These are phyloP conservation scores for Candida awuae DNA, from an alignment of 805 yeast species.

Conservation along the genomic window DNA sequence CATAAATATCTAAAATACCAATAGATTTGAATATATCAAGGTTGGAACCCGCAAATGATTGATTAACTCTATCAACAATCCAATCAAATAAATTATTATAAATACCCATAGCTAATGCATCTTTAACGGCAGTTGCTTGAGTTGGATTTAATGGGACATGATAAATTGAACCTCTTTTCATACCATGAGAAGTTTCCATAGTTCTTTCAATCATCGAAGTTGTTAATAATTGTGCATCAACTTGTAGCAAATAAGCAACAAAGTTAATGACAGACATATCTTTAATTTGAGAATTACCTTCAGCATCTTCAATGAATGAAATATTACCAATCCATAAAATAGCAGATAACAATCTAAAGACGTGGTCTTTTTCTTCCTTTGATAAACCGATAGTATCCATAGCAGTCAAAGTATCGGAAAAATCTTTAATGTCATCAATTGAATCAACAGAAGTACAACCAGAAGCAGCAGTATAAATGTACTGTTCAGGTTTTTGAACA, in stretches of 20 bases:
- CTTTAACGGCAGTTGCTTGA: constrained; percentile 92
- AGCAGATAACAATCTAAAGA: constrained; percentile 76
- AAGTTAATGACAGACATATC: constrained; percentile 91
- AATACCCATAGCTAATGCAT: constrained; percentile 90
- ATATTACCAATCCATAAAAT: constrained; percentile 94
- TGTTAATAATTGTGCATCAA: constrained; percentile 56
- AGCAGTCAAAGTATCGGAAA: constrained; percentile 55
- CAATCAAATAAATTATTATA: constrained; percentile 91
- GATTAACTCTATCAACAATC: constrained; percentile 89
- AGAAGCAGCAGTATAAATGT: constrained; percentile 79
- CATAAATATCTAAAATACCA: constrained; percentile 92
- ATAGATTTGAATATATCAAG: constrained; percentile 47
- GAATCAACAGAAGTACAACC: constrained; percentile 82
- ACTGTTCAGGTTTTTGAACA: constrained; percentile 89
- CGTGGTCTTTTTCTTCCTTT: constrained; percentile 80
- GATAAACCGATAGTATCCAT: constrained; percentile 82
- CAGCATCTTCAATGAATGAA: constrained; percentile 75
- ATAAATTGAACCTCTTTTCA: constrained; percentile 84
- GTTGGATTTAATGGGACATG: constrained; percentile 87
- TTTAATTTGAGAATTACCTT: constrained; percentile 73
- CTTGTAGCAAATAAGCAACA: constrained; percentile 85
- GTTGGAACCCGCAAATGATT: constrained; percentile 48
- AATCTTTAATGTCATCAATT: constrained; percentile 77
- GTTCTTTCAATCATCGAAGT: constrained; percentile 71
- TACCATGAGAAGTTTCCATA: constrained; percentile 85